These are phyloP conservation scores for Primulina huaijiensis DNA, from an alignment of 257 asterid species.

Conservation along the genomic window DNA sequence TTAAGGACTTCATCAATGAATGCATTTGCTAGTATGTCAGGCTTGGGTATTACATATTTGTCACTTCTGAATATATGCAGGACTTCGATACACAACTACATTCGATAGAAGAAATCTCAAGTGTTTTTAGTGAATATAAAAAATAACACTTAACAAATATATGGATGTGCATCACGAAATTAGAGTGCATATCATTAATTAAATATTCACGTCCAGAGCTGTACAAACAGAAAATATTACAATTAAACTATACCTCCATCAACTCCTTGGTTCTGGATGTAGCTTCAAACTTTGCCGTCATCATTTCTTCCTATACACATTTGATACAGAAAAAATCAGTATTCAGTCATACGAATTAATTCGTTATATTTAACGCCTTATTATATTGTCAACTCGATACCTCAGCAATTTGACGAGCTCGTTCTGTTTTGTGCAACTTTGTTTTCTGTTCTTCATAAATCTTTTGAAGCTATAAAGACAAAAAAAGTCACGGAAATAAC, in stretches of 20 bases:
- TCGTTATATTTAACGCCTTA: constrained; percentile 6
- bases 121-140: neutral
- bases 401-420: constrained; percentile 94
- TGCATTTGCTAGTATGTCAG: neutral
- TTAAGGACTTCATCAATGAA: too few relatives aligned
- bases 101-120: neutral
- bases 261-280: constrained; percentile 59
- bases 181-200: neutral
- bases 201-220: neutral
- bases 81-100: neutral
- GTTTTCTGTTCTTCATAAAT: constrained; percentile 55
- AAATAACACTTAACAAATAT: neutral
- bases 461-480: constrained; percentile 60
- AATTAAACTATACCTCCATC: constrained; percentile 51
- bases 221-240: neutral
- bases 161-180: neutral
- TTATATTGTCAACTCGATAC: constrained; percentile 34
- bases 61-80: neutral
- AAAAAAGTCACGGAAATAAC: constrained; percentile 15
- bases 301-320: constrained; percentile 74
- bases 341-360: constrained; percentile 12
- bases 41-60: neutral
- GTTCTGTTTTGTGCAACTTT: constrained; percentile 81
- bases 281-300: constrained; percentile 75
- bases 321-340: constrained; percentile 10